Evolutionary conservation across 257 asterid genomes (phyloP), one percentile per base, ranked within the genome.

Genomic region (Echium plantagineum): DNA sequence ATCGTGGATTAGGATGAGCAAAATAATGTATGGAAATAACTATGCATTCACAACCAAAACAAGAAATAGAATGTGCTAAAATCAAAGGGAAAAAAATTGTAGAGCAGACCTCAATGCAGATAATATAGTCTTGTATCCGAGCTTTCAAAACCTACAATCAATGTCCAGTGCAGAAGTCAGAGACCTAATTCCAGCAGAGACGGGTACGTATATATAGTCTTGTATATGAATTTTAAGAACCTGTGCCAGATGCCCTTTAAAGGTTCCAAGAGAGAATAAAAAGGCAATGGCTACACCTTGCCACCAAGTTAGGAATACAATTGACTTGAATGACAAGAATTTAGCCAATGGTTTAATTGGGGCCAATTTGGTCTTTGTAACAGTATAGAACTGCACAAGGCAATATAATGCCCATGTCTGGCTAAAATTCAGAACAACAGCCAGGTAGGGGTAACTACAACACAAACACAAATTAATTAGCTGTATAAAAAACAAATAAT

Each of bases 251-350:
- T 94, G 94, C 68, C 97, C 86, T 86, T 79, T 68, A 55, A 93
- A 64, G 64, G 89, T 76, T 71, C 94, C 97, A 66, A 86, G 63
- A 54, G 90, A 74, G 68, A 76, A 84, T 57, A 89, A 74, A 72
- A 89, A 82, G 74, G 95, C 94, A 73, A 93, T 86, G 30, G 94
- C 87, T 68, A 93, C 77, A 71, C 98, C 98, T 93, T 93, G 98
- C 98, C 98, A 93, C 98, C 98, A 93, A 63, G 98, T 93, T 72
- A 93, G 77, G 78, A 93, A 93, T 73, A 93, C 97, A 60, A 93
- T 93, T 47, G 98, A 93, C 85, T 93, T 93, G 77, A 93, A 93
- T 15, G 94, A 84, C 82, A 89, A 67, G 70, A 93, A 93, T 77
- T 93, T 93, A 83, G 85, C 85, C 67, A 93, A 73, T 31, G 98